A percentile compares a stretch with the other conserved stretches of the same genome.
Conservation (phyloP, 805 yeast species). For the Groenewaldozyma salmanticensis region DNA sequence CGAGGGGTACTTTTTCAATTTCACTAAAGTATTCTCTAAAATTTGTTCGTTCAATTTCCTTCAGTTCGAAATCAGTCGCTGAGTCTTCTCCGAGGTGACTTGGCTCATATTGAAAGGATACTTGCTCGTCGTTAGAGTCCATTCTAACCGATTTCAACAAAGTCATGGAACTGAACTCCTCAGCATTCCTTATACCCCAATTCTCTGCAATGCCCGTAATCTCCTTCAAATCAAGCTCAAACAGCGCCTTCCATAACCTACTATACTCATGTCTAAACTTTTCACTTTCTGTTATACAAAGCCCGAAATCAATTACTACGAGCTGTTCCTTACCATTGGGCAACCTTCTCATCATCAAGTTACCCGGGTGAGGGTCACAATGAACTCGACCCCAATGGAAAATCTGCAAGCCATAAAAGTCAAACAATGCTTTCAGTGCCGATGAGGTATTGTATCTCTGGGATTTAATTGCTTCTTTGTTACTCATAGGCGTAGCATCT, state of each 20-base stretch:
- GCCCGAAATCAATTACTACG: conserved; percentile 67
- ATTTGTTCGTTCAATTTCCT: conserved; percentile 35
- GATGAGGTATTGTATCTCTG: conserved; percentile 29
- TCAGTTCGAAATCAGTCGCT: conserved; percentile 38
- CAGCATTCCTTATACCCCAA: conserved; percentile 68
- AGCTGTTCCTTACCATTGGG: conserved; percentile 29
- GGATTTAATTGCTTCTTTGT: conserved; percentile 33
- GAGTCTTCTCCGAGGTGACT: conserved; percentile 31
- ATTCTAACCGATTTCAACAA: conserved; percentile 38
- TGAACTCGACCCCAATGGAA: conserved; percentile 62
- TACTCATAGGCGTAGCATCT: conserved; percentile 54
- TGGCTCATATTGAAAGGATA: conserved; percentile 35
- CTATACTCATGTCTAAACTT: conserved; percentile 48
- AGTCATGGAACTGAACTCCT: conserved; percentile 49
- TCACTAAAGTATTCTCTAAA: conserved; percentile 51
- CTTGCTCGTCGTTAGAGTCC: conserved; percentile 12
- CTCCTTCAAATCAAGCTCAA: conserved; percentile 40
- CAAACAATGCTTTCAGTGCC: conserved; percentile 43
- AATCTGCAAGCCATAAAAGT: conserved; percentile 46
- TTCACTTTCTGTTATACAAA: conserved; percentile 46
- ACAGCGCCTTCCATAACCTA: conserved; percentile 52
- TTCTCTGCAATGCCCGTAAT: conserved; percentile 38
- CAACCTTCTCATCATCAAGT: conserved; percentile 43
- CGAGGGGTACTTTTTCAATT: conserved; percentile 56
- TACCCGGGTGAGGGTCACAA: conserved; percentile 79